phyloP scores from a whole-genome alignment of 2,329 filamentous ascomycete genomes.

The Stenocarpella maydis region DNA sequence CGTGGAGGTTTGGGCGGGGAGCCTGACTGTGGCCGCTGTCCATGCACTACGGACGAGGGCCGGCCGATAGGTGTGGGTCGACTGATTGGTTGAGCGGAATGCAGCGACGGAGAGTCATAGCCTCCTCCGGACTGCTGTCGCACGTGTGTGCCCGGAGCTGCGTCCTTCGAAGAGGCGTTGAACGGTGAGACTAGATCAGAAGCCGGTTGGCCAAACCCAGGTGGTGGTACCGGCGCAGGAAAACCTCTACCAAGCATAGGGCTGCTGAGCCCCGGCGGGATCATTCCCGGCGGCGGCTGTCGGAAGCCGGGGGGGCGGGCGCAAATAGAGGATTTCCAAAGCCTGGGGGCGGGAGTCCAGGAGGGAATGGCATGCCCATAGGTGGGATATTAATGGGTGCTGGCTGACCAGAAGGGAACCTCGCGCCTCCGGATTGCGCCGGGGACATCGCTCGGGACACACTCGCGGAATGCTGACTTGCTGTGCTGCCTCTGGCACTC shows the following conservation, averaged over 20 bases:
- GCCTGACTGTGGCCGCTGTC: conserved; percentile 49
- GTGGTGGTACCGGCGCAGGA: conserved; percentile 56
- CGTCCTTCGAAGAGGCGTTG: conserved; percentile 46
- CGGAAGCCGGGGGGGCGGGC: conserved; percentile 52
- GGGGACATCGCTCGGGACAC: conserved; percentile 69
- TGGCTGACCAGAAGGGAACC: conserved; percentile 42
- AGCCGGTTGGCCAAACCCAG: conserved; percentile 60
- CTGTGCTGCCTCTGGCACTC: conserved; percentile 67
- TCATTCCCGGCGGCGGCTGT: conserved; percentile 54
- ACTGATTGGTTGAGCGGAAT: conserved; percentile 75
- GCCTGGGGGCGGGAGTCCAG: conserved; percentile 54
- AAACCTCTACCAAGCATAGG: conserved; percentile 54
- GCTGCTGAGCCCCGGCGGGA: conserved; percentile 61
- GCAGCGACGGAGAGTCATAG: conserved; percentile 63
- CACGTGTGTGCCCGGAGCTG: conserved; percentile 66
- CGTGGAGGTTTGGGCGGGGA: conserved; percentile 45
- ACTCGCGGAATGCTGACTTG: conserved; percentile 37
- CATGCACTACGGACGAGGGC: conserved; percentile 75
- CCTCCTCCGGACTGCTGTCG: conserved; percentile 77
- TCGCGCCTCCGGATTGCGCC: conserved; percentile 60
- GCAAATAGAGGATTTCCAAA: conserved; percentile 62
- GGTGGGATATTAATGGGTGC: conserved; percentile 64
- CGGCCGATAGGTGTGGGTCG: conserved; percentile 88
- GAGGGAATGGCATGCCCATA: conserved; percentile 65
- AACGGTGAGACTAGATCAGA: conserved; percentile 52